Evolutionary conservation across 2,329 filamentous ascomycete genomes (phyloP).

Genomic region (Tolypocladium tundrense): DNA sequence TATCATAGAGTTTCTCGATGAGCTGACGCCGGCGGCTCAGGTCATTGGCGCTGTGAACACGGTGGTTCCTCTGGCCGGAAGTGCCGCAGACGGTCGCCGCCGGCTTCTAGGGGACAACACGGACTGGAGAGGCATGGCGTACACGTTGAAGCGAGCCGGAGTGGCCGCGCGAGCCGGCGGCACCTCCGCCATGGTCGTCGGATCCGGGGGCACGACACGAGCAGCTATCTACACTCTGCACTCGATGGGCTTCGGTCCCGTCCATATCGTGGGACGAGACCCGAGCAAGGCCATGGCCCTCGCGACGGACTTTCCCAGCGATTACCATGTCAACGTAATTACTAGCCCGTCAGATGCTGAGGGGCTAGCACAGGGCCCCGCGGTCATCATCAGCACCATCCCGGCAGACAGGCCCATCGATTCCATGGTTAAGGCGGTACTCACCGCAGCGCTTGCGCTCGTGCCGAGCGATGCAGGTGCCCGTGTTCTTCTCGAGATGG

Average conservation of each 20-base stretch:
- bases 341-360: constrained; percentile 36
- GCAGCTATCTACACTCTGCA: constrained; percentile 85
- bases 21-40: constrained; percentile 66
- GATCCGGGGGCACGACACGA: constrained; percentile 83
- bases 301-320: constrained; percentile 59
- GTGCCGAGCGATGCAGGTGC: constrained; percentile 20
- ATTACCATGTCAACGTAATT: constrained; percentile 62
- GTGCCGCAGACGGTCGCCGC: constrained; percentile 27
- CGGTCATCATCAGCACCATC: constrained; percentile 79
- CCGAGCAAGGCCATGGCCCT: constrained; percentile 57
- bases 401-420: constrained; percentile 84
- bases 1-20: constrained; percentile 71
- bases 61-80: constrained; percentile 51
- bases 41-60: constrained; percentile 93
- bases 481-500: constrained; percentile 81
- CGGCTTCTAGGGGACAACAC: constrained; percentile 81
- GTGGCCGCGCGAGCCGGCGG: constrained; percentile 28
- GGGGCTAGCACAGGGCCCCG: constrained; percentile 36
- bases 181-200: constrained; percentile 66
- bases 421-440: constrained; percentile 51
- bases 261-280: constrained; percentile 79
- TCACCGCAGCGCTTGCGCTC: constrained; percentile 42
- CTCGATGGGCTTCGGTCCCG: constrained; percentile 70
- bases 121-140: constrained; percentile 88
- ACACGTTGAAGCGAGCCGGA: constrained; percentile 62